Evolutionary conservation across 768 basidiomycete species (phyloP).

Genomic region (Polyporus arcularius): DNA sequence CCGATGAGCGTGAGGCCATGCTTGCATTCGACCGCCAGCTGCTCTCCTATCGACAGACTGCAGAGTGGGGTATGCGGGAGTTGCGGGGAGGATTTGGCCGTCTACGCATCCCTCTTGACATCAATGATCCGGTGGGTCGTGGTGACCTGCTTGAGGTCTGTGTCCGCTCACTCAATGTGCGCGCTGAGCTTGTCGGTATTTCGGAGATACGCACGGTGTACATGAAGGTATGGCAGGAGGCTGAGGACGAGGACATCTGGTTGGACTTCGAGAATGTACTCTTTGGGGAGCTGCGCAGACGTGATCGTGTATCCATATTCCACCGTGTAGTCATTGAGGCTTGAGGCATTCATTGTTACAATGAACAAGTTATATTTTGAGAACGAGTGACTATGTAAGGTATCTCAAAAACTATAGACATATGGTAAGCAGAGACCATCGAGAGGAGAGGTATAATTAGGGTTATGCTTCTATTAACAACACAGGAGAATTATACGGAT

Average conservation of each 20-base stretch:
- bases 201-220: conserved; percentile 48
- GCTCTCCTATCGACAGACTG: conserved; percentile 47
- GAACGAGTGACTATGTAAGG: too few relatives aligned
- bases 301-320: conserved; percentile 17
- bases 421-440: too few relatives aligned
- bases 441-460: too few relatives aligned
- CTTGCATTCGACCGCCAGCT: conserved; percentile 40
- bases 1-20: conserved; percentile 22
- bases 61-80: conserved; percentile 51
- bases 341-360: too few relatives aligned
- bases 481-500: too few relatives aligned
- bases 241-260: conserved; percentile 34
- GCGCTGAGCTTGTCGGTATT: conserved; percentile 37
- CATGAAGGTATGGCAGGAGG: conserved; percentile 37
- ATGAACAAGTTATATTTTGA: too few relatives aligned
- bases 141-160: conserved; percentile 39
- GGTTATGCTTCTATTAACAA: too few relatives aligned
- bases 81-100: conserved; percentile 50
- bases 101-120: conserved; percentile 42
- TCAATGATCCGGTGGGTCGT: conserved; percentile 29
- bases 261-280: conserved; percentile 38
- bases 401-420: too few relatives aligned
- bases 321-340: conserved; percentile 2
- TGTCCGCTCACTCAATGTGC: conserved; percentile 38
- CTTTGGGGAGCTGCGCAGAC: conserved; percentile 27